Conservation (phyloP, 1,139 yeast species). For the Saccharomyces hybrid region DNA sequence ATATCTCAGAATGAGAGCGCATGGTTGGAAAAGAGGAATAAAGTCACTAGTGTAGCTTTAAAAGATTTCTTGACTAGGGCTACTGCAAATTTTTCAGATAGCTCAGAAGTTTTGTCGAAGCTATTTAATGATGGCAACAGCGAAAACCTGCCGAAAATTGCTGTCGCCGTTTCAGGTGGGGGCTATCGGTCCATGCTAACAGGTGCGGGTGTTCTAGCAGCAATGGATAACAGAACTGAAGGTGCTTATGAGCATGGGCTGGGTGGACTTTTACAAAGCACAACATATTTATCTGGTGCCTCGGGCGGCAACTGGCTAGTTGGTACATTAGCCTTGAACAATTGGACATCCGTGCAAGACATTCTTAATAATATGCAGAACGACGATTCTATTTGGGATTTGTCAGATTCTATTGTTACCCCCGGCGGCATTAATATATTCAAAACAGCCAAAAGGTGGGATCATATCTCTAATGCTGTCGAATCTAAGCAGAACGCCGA, state of each 20-base stretch:
- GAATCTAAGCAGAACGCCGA: slow-evolving; percentile 59
- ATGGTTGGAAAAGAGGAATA: slow-evolving; percentile 41
- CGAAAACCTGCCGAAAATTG: slow-evolving; percentile 37
- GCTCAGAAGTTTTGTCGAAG: slow-evolving; percentile 25
- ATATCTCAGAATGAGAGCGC: slow-evolving; percentile 26
- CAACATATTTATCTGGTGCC: slow-evolving; percentile 70
- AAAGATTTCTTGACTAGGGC: slow-evolving; percentile 49
- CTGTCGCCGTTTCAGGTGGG: slow-evolving; percentile 82
- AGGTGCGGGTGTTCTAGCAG: slow-evolving; percentile 85
- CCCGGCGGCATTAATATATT: slow-evolving; percentile 63
- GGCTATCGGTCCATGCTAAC: slow-evolving; percentile 85
- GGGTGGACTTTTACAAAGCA: slow-evolving; percentile 68
- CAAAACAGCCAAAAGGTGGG: slow-evolving; percentile 46
- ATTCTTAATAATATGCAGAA: slow-evolving; percentile 38
- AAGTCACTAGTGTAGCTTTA: slow-evolving; percentile 46
- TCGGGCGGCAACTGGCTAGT: slow-evolving; percentile 88
- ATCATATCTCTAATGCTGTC: slow-evolving; percentile 27
- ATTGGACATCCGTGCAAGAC: slow-evolving; percentile 64
- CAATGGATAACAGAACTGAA: slow-evolving; percentile 65
- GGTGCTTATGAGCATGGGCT: slow-evolving; percentile 53
- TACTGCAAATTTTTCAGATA: slow-evolving; percentile 52
- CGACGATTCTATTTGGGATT: slow-evolving; percentile 59
- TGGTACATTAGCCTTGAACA: slow-evolving; percentile 65
- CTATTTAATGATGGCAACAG: slow-evolving; percentile 11
- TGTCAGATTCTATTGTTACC: slow-evolving; percentile 45